Evolutionary conservation across 495 filamentous ascomycete species (phyloP).

Genomic region (Corynascus novoguineensis): DNA sequence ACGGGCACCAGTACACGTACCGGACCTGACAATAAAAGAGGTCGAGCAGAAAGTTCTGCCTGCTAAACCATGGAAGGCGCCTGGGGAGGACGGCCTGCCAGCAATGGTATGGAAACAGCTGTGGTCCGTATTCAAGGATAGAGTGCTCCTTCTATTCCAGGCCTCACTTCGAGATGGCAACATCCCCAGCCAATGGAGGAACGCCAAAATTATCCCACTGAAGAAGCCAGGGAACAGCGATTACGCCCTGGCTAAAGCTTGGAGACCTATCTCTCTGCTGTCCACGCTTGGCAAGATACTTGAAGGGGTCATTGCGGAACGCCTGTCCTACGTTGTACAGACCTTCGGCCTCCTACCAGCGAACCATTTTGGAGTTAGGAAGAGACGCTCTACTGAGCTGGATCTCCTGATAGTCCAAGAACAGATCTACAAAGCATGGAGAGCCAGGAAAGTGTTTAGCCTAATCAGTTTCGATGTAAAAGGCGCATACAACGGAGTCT

Average conservation of each 20-base stretch:
- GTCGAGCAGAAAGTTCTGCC: background rate
- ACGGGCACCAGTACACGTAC: background rate
- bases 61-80: background rate
- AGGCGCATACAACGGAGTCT: background rate
- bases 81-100: background rate
- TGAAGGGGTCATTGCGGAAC: background rate
- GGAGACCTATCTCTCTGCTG: background rate
- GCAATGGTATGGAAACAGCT: background rate
- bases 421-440: no score
- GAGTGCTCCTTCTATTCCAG: background rate
- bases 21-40: background rate
- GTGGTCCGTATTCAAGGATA: constrained; percentile 4
- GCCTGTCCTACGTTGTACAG: background rate
- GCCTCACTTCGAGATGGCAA: constrained; percentile 2
- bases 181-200: background rate
- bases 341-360: background rate
- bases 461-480: background rate
- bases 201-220: background rate
- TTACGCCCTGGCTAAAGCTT: background rate
- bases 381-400: no score
- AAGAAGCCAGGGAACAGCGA: constrained; percentile 6
- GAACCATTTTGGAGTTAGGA: background rate
- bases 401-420: no score
- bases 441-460: background rate
- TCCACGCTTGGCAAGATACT: background rate